These are phyloP conservation scores for Salix brachista DNA, from an alignment of 345 rosid genomes.

Conservation along the genomic window DNA sequence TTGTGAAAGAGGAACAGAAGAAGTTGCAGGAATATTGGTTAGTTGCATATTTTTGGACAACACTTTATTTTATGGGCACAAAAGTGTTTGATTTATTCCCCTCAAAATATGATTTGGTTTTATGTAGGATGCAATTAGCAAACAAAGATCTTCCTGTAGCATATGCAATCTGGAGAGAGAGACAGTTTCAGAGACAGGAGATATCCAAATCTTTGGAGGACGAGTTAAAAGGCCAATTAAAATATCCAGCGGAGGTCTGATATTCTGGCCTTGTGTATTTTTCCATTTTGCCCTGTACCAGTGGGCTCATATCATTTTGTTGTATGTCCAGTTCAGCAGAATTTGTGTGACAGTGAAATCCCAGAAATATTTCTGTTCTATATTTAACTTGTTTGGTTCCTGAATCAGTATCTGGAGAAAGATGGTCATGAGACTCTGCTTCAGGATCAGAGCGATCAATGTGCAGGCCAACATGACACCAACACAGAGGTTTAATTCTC, in stretches of 20 bases:
- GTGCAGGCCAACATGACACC: conserved; percentile 4
- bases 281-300: background rate
- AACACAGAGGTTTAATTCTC: conserved; percentile 14
- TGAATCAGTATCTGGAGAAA: conserved; percentile 36
- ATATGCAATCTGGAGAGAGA: conserved; percentile 60
- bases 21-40: conserved; percentile 83
- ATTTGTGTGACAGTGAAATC: background rate
- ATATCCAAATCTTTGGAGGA: conserved; percentile 50
- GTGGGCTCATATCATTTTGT: conserved; percentile 1
- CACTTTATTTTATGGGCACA: conserved; percentile 4
- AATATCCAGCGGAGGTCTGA: conserved; percentile 47
- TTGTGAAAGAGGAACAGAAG: conserved; percentile 80
- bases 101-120: conserved; percentile 9
- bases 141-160: conserved; percentile 64
- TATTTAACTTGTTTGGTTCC: conserved; percentile 4
- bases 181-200: conserved; percentile 45
- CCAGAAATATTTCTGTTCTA: background rate
- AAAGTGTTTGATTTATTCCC: conserved; percentile 8
- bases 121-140: conserved; percentile 64
- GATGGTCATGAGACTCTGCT: conserved; percentile 22
- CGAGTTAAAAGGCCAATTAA: conserved; percentile 50
- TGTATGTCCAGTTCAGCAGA: background rate
- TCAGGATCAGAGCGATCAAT: conserved; percentile 25
- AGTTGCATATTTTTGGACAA: conserved; percentile 31
- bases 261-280: conserved; percentile 3